Conservation (phyloP, 768 basidiomycete species). For the Fibroporia radiculosa region DNA sequence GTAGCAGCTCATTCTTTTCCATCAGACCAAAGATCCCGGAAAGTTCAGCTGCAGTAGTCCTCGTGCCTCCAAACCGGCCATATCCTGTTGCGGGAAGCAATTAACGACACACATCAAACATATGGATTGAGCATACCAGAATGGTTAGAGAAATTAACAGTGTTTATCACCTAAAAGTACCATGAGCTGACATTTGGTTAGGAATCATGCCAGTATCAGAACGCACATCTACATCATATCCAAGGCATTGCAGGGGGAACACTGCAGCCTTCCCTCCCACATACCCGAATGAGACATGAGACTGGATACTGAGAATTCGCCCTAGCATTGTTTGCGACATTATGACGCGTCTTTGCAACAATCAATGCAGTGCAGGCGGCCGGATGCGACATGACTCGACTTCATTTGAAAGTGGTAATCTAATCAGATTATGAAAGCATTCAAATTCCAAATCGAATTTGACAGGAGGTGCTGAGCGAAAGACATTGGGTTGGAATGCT, state of each 20-base stretch:
- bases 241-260: slow-evolving; percentile 76
- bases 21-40: slow-evolving; percentile 63
- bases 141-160: slow-evolving; percentile 94
- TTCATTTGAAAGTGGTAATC: too few relatives aligned
- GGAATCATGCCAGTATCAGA: neutral
- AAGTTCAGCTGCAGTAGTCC: slow-evolving; percentile 73
- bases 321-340: slow-evolving; percentile 19
- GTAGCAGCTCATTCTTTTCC: slow-evolving; percentile 68
- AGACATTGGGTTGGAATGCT: too few relatives aligned
- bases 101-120: neutral
- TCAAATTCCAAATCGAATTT: too few relatives aligned
- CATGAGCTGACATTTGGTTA: slow-evolving; percentile 1
- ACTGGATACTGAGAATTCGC: slow-evolving; percentile 84
- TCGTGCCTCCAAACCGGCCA: slow-evolving; percentile 71
- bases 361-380: too few relatives aligned
- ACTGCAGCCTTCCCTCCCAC: slow-evolving; percentile 82
- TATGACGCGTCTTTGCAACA: too few relatives aligned
- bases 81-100: slow-evolving; percentile 53
- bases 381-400: too few relatives aligned
- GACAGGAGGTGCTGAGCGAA: too few relatives aligned
- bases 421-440: too few relatives aligned
- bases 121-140: slow-evolving; percentile 44
- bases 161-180: slow-evolving; percentile 63
- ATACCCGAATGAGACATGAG: slow-evolving; percentile 90
- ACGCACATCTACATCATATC: slow-evolving; percentile 91